phyloP scores from a whole-genome alignment of 192 early-diverging fungal genomes.

The Coemansia sp. region DNA sequence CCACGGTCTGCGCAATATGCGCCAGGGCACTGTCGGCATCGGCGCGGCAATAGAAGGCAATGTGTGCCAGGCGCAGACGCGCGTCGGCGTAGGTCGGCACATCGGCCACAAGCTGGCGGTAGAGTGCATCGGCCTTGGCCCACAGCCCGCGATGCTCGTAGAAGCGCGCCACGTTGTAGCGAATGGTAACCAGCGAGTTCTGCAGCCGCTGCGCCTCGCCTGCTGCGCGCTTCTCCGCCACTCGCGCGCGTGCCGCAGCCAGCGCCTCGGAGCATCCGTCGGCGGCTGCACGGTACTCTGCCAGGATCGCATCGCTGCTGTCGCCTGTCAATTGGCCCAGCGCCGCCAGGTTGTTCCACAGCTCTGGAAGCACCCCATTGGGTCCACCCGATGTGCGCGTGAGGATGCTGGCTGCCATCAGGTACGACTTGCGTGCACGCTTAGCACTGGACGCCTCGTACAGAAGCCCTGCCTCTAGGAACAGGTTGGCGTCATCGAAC shows the following conservation, averaged over 20 bases:
- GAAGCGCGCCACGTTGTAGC: constrained; percentile 76
- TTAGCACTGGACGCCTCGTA: constrained; percentile 58
- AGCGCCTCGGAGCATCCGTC: constrained; percentile 11
- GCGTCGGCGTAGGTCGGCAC: constrained; percentile 81
- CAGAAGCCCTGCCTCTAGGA: constrained; percentile 66
- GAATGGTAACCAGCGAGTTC: constrained; percentile 55
- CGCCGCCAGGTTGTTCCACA: constrained; percentile 89
- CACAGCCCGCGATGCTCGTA: constrained; percentile 61
- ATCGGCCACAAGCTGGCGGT: constrained; percentile 60
- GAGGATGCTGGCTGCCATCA: constrained; percentile 27
- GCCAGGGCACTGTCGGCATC: constrained; percentile 62
- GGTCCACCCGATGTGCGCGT: constrained; percentile 11
- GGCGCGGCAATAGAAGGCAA: constrained; percentile 56
- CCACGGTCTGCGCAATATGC: constrained; percentile 63
- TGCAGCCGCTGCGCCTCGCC: constrained; percentile 33
- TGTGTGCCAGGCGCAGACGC: constrained; percentile 72
- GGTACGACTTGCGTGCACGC: constrained; percentile 54
- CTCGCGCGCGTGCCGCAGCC: constrained; percentile 8
- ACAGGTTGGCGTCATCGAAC: constrained; percentile 51
- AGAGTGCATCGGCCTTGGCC: constrained; percentile 63
- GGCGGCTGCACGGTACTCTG: constrained; percentile 19
- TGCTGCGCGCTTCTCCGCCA: constrained; percentile 5
- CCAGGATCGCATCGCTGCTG: constrained; percentile 4
- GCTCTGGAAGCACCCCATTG: constrained; percentile 55
- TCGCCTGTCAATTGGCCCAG: constrained; percentile 66